Conservation (phyloP, 495 filamentous ascomycete genomes). For the Corynascus novoguineensis region DNA sequence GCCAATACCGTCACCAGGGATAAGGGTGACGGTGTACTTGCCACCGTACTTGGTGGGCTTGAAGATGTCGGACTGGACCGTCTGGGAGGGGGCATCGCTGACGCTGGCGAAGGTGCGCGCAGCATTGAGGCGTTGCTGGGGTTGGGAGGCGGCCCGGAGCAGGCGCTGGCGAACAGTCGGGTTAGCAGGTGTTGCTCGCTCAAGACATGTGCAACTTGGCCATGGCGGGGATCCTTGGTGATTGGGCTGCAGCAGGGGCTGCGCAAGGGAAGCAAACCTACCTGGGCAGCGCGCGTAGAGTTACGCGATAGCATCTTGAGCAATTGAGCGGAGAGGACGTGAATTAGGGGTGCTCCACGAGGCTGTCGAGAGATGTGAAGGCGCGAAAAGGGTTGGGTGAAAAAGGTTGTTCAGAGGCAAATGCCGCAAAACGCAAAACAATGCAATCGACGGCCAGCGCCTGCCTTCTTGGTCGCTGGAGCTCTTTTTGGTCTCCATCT, state of each 20-base stretch:
- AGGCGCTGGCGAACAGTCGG: conserved; percentile 42
- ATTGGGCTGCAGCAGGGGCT: neutral
- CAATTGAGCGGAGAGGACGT: conserved; percentile 16
- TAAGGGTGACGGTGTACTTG: conserved; percentile 98
- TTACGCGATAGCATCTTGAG: conserved; percentile 57
- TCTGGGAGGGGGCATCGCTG: conserved; percentile 77
- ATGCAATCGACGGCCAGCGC: conserved; percentile 7
- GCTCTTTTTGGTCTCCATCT: conserved; percentile 26
- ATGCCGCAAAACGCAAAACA: conserved; percentile 30
- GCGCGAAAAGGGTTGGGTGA: conserved; percentile 13
- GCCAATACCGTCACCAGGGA: conserved; percentile 97
- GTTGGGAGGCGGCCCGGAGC: conserved; percentile 50
- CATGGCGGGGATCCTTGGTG: conserved; percentile 9
- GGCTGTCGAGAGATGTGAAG: conserved; percentile 3
- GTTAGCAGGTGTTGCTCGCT: conserved; percentile 26
- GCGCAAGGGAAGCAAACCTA: conserved; percentile 23
- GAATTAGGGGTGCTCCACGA: neutral
- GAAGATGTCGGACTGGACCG: conserved; percentile 82
- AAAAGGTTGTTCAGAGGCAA: conserved; percentile 21
- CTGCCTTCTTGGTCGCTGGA: conserved; percentile 24
- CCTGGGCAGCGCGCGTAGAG: conserved; percentile 48
- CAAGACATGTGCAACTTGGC: conserved; percentile 3
- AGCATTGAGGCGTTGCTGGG: conserved; percentile 38
- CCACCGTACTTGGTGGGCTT: conserved; percentile 98
- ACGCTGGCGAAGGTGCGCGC: conserved; percentile 64